A percentile compares a stretch with the other conserved stretches of the same genome.
Conservation (phyloP, 257 asterid genomes). For the Jaltomata sinuosa region DNA sequence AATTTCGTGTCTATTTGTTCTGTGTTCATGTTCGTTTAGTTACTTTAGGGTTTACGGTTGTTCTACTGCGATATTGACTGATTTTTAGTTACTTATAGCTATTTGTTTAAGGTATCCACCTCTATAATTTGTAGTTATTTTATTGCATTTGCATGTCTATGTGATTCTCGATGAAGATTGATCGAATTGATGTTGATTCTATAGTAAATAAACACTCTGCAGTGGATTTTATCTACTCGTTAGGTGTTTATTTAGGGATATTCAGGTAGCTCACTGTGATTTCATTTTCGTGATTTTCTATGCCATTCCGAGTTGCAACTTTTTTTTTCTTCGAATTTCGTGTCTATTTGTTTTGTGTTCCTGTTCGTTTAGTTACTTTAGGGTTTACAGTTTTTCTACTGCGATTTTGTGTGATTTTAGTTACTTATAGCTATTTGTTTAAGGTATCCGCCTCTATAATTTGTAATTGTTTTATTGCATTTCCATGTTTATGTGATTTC, state of each 20-base stretch:
- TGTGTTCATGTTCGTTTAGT: background rate
- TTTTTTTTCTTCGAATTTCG: too few relatives aligned
- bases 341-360: too few relatives aligned
- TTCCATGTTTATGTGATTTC: background rate
- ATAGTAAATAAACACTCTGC: background rate
- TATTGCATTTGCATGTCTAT: background rate
- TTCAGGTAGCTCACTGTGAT: background rate
- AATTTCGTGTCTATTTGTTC: background rate
- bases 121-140: background rate
- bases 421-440: background rate
- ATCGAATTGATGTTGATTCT: background rate
- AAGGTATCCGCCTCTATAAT: conserved; percentile 25
- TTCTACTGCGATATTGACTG: too few relatives aligned
- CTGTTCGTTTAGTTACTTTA: too few relatives aligned
- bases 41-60: background rate
- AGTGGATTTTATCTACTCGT: background rate
- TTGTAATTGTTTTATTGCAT: background rate
- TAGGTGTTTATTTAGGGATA: background rate
- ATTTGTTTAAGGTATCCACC: background rate
- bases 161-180: background rate
- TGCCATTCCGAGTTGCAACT: too few relatives aligned
- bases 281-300: background rate
- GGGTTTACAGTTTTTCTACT: too few relatives aligned
- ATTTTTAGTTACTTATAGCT: background rate
- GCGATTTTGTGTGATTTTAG: too few relatives aligned